Conservation (phyloP, 495 filamentous ascomycete genomes). For the Penicillium mononematosum region DNA sequence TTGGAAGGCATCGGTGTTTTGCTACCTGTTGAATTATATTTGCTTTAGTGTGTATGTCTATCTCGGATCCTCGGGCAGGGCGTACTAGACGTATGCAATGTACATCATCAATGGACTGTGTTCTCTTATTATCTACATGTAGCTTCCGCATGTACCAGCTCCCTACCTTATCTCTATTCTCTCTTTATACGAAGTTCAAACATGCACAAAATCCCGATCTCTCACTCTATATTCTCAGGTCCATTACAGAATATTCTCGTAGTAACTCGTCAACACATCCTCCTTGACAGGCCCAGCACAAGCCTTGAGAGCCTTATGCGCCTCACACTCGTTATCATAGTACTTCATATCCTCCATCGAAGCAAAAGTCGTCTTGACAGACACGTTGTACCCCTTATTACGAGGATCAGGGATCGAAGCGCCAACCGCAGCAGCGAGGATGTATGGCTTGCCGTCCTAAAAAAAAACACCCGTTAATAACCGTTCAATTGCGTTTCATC, state of each 20-base stretch:
- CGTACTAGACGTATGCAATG: conserved; percentile 28
- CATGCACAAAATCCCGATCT: background rate
- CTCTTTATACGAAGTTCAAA: background rate
- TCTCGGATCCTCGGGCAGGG: background rate
- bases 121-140: background rate
- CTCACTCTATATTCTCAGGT: background rate
- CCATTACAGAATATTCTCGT: conserved; percentile 43
- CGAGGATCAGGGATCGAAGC: conserved; percentile 51
- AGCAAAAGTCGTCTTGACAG: conserved; percentile 58
- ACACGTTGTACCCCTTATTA: conserved; percentile 62
- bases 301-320: conserved; percentile 60
- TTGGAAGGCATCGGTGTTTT: conserved; percentile 22
- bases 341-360: conserved; percentile 67
- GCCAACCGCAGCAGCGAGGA: conserved; percentile 48
- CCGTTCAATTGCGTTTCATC: background rate
- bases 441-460: conserved; percentile 70
- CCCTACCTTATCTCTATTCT: background rate
- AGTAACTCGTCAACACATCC: conserved; percentile 52
- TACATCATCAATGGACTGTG: conserved; percentile 32
- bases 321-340: conserved; percentile 64
- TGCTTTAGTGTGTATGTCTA: conserved; percentile 6
- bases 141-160: background rate
- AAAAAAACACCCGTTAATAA: conserved; percentile 10
- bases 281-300: conserved; percentile 34
- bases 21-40: conserved; percentile 6